Percentiles rank a stretch among this genome's conserved stretches.
These are phyloP conservation scores for Exophiala aquamarina DNA, from an alignment of 2,329 filamentous ascomycete genomes.

Conservation along the genomic window DNA sequence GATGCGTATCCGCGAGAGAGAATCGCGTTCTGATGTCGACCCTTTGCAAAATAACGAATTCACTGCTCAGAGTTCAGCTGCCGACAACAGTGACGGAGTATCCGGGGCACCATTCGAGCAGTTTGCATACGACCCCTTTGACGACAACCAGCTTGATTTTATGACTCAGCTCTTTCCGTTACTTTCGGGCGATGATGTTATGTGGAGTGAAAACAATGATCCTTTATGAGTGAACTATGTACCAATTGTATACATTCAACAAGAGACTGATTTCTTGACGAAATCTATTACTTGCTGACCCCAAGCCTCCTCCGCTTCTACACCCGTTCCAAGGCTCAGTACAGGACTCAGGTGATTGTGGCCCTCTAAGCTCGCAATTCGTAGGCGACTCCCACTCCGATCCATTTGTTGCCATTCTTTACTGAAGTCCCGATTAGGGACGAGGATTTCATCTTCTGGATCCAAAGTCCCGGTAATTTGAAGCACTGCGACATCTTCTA, in stretches of 20 bases:
- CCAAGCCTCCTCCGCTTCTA: slow-evolving; percentile 8
- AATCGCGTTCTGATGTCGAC: neutral
- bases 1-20: neutral
- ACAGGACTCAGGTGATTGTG: slow-evolving; percentile 17
- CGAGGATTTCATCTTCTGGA: slow-evolving; percentile 20
- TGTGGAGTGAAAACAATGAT: neutral
- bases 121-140: neutral
- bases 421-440: slow-evolving; percentile 16
- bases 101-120: too few species aligned
- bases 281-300: slow-evolving; percentile 8
- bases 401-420: slow-evolving; percentile 8
- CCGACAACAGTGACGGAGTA: too few species aligned
- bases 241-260: neutral
- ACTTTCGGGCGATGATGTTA: neutral
- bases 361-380: slow-evolving; percentile 6
- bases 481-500: slow-evolving; percentile 8
- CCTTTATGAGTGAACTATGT: neutral
- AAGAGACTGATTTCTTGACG: neutral
- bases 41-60: neutral
- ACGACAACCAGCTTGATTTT: slow-evolving; percentile 5
- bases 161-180: slow-evolving; percentile 9
- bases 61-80: too few species aligned
- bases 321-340: slow-evolving; percentile 6
- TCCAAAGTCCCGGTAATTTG: slow-evolving; percentile 14
- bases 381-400: neutral